phyloP scores from a whole-genome alignment of 2,329 filamentous ascomycete genomes.

The Colletotrichum shisoi region DNA sequence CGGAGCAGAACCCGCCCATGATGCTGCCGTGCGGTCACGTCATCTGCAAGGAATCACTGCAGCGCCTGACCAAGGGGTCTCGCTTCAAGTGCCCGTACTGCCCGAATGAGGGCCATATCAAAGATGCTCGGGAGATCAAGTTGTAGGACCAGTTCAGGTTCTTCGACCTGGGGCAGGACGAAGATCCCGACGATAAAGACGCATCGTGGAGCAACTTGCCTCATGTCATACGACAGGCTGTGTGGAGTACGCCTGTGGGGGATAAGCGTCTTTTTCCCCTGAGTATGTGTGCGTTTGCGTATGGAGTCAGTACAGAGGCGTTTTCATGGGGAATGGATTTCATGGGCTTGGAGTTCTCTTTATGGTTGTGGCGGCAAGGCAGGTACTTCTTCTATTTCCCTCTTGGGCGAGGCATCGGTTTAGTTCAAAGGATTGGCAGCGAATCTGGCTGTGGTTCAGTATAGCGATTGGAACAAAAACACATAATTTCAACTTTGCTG shows the following conservation, averaged over 20 bases:
- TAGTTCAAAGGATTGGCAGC: constrained; percentile 7
- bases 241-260: neutral
- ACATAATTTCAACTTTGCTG: neutral
- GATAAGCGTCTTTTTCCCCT: neutral
- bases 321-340: neutral
- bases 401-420: neutral
- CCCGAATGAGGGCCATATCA: constrained; percentile 79
- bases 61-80: constrained; percentile 77
- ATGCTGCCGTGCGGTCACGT: constrained; percentile 97
- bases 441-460: constrained; percentile 11
- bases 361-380: neutral
- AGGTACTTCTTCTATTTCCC: neutral
- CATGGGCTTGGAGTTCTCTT: neutral
- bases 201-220: constrained; percentile 9
- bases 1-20: constrained; percentile 92
- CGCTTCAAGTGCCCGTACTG: constrained; percentile 98
- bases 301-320: neutral
- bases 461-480: constrained; percentile 5
- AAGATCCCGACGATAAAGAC: neutral
- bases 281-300: neutral
- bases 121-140: constrained; percentile 77
- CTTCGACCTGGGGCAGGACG: constrained; percentile 1
- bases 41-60: constrained; percentile 83
- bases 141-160: constrained; percentile 54
- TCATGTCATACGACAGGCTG: constrained; percentile 6